These are phyloP conservation scores for Saccharata proteae DNA, from an alignment of 2,329 filamentous ascomycete genomes.

Conservation along the genomic window DNA sequence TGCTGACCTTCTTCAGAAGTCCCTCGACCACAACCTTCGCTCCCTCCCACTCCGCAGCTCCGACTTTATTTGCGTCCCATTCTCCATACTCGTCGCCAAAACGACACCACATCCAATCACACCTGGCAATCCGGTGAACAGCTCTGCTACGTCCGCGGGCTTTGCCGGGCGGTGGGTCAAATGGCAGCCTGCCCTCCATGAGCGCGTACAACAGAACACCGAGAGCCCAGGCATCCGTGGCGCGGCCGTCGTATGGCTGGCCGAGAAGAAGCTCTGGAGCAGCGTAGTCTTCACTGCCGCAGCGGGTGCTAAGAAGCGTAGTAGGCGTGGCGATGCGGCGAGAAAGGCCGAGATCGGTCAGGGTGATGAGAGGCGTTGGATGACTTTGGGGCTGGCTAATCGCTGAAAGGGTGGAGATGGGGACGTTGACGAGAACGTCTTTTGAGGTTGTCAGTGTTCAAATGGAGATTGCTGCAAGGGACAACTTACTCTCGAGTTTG, in stretches of 20 bases:
- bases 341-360: constrained; percentile 86
- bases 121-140: constrained; percentile 86
- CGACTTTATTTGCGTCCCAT: constrained; percentile 61
- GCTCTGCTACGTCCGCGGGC: constrained; percentile 62
- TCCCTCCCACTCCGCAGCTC: constrained; percentile 54
- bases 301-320: constrained; percentile 83
- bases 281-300: constrained; percentile 93
- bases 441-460: constrained; percentile 17
- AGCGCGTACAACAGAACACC: constrained; percentile 89
- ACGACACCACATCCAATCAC: constrained; percentile 90
- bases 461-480: constrained; percentile 11
- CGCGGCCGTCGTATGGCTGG: constrained; percentile 82
- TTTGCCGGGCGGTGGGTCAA: constrained; percentile 76
- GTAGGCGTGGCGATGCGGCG: constrained; percentile 68
- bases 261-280: constrained; percentile 94
- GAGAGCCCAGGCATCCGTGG: constrained; percentile 88
- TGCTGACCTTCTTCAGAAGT: constrained; percentile 69
- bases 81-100: constrained; percentile 77
- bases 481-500: constrained; percentile 80
- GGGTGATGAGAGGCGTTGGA: constrained; percentile 70
- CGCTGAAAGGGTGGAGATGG: constrained; percentile 52
- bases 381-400: constrained; percentile 59
- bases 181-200: constrained; percentile 84
- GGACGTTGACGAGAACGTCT: constrained; percentile 88
- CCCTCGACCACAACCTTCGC: constrained; percentile 75